These are phyloP conservation scores for Hyphopichia khmerensis DNA, from an alignment of 1,139 yeast species.

Conservation along the genomic window DNA sequence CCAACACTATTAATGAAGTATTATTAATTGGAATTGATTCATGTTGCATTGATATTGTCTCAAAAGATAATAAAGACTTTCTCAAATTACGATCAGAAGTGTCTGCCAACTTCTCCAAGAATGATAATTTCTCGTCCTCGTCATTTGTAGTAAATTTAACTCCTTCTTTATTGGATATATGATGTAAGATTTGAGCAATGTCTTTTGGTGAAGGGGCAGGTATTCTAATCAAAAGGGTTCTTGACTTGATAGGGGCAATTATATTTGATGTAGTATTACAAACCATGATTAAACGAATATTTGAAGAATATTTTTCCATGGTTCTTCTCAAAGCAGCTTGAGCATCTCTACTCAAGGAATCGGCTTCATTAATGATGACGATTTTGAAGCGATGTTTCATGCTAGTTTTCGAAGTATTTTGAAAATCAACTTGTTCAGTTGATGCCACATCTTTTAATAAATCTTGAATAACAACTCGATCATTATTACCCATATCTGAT, in stretches of 20 bases:
- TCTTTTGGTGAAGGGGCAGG: conserved; percentile 76
- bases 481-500: conserved; percentile 93
- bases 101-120: conserved; percentile 53
- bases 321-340: conserved; percentile 97
- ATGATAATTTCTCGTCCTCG: conserved; percentile 33
- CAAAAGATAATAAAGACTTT: conserved; percentile 74
- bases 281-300: conserved; percentile 77
- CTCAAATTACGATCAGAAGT: conserved; percentile 72
- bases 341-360: conserved; percentile 87
- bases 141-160: conserved; percentile 40
- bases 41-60: conserved; percentile 78
- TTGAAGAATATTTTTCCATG: conserved; percentile 93
- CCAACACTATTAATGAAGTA: conserved; percentile 55
- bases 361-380: conserved; percentile 94
- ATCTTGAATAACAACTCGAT: conserved; percentile 92
- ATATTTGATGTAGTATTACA: conserved; percentile 90
- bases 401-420: conserved; percentile 14
- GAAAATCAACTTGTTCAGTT: conserved; percentile 85
- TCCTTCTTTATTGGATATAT: conserved; percentile 58
- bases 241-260: conserved; percentile 90
- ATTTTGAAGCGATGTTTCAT: conserved; percentile 79
- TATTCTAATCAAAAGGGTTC: conserved; percentile 82
- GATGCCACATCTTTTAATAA: conserved; percentile 91
- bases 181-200: conserved; percentile 50
- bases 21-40: conserved; percentile 44